Base-by-base conservation (phyloP, 2,329 filamentous ascomycete genomes). In the Claviceps africana region DNA sequence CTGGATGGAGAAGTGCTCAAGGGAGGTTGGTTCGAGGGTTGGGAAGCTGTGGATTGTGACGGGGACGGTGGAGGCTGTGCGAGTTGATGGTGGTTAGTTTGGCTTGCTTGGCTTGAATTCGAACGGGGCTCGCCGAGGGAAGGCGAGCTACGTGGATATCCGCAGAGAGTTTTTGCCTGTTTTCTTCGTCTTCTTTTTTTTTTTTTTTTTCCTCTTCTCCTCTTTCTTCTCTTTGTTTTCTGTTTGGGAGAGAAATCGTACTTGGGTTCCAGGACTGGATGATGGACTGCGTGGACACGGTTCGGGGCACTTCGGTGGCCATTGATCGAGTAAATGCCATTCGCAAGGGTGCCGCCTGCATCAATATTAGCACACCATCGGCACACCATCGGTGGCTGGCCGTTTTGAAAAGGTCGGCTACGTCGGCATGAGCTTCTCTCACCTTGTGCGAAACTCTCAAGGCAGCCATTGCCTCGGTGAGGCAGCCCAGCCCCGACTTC, bases 41-140 rank as follows among this genome's bases (percentile, higher is more conserved):
- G 93, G 93, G 73, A 97, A 98, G 65, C 76, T 75, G 79, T 95
- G 89, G 68, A 96, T 80, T 51, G 91, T 97, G 56, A 91, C 78
- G 52, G 86, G 81, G 53, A 94, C 87, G 31, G 80, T 82, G 58
- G 75, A 73, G 58, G 73, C 79, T 78, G 55, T 22, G n/a, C n/a
- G 21, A 0, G 13, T 44, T 28, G 42, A 43, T 35, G 25, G 28
- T 13, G 13, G 9, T 49, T 21, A 49, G 39, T 25, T 11, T 37
- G 7, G 7, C 7, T 19, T 21, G n/a, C n/a, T n/a, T n/a, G n/a
- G n/a, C n/a, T n/a, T n/a, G n/a, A n/a, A n/a, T n/a, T n/a, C n/a
- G n/a, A n/a, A n/a, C n/a, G n/a, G n/a, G n/a, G n/a, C n/a, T n/a
- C n/a, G n/a, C n/a, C n/a, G n/a, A n/a, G n/a, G n/a, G n/a, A n/a